phyloP scores from a whole-genome alignment of 495 filamentous ascomycete genomes.

The Xylaria castorea region DNA sequence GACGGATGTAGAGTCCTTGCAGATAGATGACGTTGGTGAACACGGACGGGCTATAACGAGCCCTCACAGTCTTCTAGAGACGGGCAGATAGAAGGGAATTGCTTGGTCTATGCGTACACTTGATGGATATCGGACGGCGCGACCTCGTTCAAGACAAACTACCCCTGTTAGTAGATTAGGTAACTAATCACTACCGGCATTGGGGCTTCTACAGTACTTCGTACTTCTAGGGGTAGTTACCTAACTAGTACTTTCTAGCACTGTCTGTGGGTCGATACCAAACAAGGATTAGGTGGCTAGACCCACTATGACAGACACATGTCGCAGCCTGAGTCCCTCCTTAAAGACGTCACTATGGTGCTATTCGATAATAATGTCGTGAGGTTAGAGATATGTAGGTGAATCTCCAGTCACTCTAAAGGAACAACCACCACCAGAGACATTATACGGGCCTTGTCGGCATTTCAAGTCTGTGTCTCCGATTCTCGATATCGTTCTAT shows the following conservation, averaged over 20 bases:
- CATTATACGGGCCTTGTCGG: not conserved
- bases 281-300: not conserved
- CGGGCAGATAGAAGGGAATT: no score
- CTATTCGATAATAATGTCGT: not conserved
- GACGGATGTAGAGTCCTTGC: slow-evolving; percentile 30
- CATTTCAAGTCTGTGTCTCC: not conserved
- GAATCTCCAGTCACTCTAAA: not conserved
- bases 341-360: slow-evolving; percentile 21
- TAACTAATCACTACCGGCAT: no score
- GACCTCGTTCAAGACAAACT: not conserved
- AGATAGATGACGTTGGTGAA: slow-evolving; percentile 24
- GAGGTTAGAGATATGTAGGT: not conserved
- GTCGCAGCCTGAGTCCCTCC: not conserved
- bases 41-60: not conserved
- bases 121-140: not conserved
- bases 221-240: not conserved
- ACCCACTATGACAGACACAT: slow-evolving; percentile 20
- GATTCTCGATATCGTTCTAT: not conserved
- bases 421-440: not conserved
- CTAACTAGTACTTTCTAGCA: slow-evolving; percentile 14
- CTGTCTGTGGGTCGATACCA: slow-evolving; percentile 1
- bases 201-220: no score
- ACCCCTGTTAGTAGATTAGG: no score
- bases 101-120: no score
- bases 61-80: not conserved